Conservation (phyloP, 345 rosid genomes). For the sweet orange (Citrus sinensis) region DVS_A1.0 CM039168.1:24771001-24771500, state of each 20-base stretch:
- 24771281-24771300: conserved; percentile 20
- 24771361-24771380: no score
- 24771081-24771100: not conserved
- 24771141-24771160: not conserved
- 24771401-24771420: no score
- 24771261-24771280: conserved; percentile 33
- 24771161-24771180: not conserved
- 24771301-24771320: not conserved
- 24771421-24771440: not conserved
- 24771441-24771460: not conserved
- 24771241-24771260: conserved; percentile 13
- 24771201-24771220: conserved; percentile 51
- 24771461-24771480: no score
- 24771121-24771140: not conserved
- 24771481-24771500: no score
- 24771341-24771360: not conserved
- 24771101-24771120: not conserved
- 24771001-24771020: not conserved
- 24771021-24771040: not conserved
- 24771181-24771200: not conserved
- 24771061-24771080: no score
- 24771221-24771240: conserved; percentile 30
- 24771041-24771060: not conserved
- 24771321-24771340: not conserved
- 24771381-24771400: not conserved